Evolutionary conservation across 352 stramenopile species (phyloP).

Genomic region (Phytophthora pluvialis): DNA sequence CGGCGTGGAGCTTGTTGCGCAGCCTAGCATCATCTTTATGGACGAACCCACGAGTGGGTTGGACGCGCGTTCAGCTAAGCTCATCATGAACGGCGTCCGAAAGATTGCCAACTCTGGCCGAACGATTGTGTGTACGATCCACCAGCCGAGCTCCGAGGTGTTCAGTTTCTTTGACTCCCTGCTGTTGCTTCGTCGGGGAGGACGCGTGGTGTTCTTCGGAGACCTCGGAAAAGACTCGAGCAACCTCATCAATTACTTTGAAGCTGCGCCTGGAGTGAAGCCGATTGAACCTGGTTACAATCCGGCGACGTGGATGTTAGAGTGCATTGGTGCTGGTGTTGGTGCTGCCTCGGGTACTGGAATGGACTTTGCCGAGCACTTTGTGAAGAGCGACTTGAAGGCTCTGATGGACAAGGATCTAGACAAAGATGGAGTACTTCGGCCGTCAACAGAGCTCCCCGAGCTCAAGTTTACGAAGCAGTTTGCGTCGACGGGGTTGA

Average conservation of each 20-base stretch:
- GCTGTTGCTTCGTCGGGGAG: conserved; percentile 74
- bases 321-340: conserved; percentile 70
- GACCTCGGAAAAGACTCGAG: conserved; percentile 50
- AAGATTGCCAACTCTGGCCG: conserved; percentile 80
- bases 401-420: conserved; percentile 48
- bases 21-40: conserved; percentile 87
- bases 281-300: conserved; percentile 87
- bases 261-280: conserved; percentile 40
- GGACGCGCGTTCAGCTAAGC: conserved; percentile 82
- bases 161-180: conserved; percentile 91
- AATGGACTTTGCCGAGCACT: conserved; percentile 53
- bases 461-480: conserved; percentile 53
- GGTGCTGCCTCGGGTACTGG: conserved; percentile 9
- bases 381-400: conserved; percentile 43
- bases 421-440: conserved; percentile 49
- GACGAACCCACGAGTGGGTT: conserved; percentile 91
- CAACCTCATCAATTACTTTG: conserved; percentile 65
- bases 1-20: conserved; percentile 91
- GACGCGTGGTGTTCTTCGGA: conserved; percentile 62
- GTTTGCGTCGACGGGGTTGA: conserved; percentile 29
- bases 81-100: conserved; percentile 89
- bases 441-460: conserved; percentile 35
- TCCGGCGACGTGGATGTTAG: conserved; percentile 92
- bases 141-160: conserved; percentile 90
- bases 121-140: conserved; percentile 92